These are phyloP conservation scores for Podaxis mareebaensis DNA, from an alignment of 768 basidiomycete species.

Conservation along the genomic window DNA sequence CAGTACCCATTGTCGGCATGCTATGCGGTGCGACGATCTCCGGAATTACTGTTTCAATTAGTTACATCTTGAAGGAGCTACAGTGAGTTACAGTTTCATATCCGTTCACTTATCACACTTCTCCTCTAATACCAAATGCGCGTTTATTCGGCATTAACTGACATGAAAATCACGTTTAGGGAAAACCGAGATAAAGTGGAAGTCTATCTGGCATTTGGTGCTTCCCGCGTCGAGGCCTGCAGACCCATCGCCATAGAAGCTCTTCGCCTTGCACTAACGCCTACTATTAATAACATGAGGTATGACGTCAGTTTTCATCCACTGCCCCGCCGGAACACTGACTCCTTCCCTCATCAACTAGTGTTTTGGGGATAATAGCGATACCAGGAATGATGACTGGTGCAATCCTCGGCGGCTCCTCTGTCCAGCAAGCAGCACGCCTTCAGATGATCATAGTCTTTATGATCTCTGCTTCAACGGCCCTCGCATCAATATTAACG, in stretches of 20 bases:
- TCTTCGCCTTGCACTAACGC: constrained; percentile 76
- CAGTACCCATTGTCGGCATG: constrained; percentile 87
- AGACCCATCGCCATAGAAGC: constrained; percentile 77
- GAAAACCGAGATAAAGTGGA: constrained; percentile 88
- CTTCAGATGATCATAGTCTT: constrained; percentile 95
- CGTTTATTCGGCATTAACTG: background rate
- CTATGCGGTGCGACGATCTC: constrained; percentile 80
- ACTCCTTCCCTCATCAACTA: constrained; percentile 23
- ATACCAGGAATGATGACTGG: constrained; percentile 94
- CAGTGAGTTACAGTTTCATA: constrained; percentile 45
- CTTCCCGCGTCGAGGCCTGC: constrained; percentile 81
- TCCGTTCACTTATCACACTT: background rate
- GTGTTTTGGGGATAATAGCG: constrained; percentile 75
- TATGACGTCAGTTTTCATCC: constrained; percentile 23
- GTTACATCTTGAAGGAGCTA: constrained; percentile 74
- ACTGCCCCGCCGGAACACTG: background rate
- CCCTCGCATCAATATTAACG: constrained; percentile 66
- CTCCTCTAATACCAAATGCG: background rate
- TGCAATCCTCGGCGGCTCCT: constrained; percentile 83
- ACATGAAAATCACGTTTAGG: constrained; percentile 32
- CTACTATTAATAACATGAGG: constrained; percentile 88
- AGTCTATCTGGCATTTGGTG: constrained; percentile 84
- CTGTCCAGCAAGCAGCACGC: constrained; percentile 81
- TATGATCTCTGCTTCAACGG: constrained; percentile 81
- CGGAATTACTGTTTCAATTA: constrained; percentile 69